Evolutionary conservation across 2,329 filamentous ascomycete species (phyloP).

Genomic region (Pseudogymnoascus sp.): DNA sequence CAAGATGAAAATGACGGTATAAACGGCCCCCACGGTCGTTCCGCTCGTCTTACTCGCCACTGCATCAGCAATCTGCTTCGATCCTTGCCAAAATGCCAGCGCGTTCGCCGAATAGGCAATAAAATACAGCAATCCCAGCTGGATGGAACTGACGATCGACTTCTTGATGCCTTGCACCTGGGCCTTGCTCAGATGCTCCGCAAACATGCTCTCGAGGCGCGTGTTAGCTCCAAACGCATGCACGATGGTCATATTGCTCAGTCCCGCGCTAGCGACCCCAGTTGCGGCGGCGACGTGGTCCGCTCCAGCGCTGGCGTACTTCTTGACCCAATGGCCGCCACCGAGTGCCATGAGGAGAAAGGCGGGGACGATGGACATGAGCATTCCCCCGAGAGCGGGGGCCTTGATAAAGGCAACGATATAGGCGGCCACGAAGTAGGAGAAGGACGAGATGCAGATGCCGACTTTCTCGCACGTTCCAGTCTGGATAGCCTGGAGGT

Average conservation of each 20-base stretch:
- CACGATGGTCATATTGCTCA: slow-evolving; percentile 43
- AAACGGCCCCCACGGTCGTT: slow-evolving; percentile 40
- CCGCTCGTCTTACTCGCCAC: slow-evolving; percentile 7
- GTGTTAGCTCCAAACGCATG: slow-evolving; percentile 44
- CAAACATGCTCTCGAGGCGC: slow-evolving; percentile 34
- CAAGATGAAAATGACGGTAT: slow-evolving; percentile 45
- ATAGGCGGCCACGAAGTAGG: slow-evolving; percentile 50
- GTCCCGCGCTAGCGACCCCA: slow-evolving; percentile 42
- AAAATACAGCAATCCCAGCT: slow-evolving; percentile 47
- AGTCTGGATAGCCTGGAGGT: slow-evolving; percentile 48
- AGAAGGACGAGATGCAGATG: slow-evolving; percentile 44
- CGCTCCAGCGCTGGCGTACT: slow-evolving; percentile 34
- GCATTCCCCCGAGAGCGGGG: slow-evolving; percentile 44
- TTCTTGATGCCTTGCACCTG: slow-evolving; percentile 40
- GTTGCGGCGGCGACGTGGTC: slow-evolving; percentile 40
- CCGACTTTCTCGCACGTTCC: slow-evolving; percentile 54
- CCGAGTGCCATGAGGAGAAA: slow-evolving; percentile 41
- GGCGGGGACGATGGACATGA: slow-evolving; percentile 39
- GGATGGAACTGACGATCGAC: slow-evolving; percentile 38
- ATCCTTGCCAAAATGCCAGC: slow-evolving; percentile 51
- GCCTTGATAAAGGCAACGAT: slow-evolving; percentile 51
- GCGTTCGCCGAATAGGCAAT: slow-evolving; percentile 51
- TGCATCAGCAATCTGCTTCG: slow-evolving; percentile 32
- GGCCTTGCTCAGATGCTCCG: slow-evolving; percentile 36
- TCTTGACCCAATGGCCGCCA: slow-evolving; percentile 38